phyloP scores from a whole-genome alignment of 2,329 filamentous ascomycete genomes.

The Penicillium sp. region DNA sequence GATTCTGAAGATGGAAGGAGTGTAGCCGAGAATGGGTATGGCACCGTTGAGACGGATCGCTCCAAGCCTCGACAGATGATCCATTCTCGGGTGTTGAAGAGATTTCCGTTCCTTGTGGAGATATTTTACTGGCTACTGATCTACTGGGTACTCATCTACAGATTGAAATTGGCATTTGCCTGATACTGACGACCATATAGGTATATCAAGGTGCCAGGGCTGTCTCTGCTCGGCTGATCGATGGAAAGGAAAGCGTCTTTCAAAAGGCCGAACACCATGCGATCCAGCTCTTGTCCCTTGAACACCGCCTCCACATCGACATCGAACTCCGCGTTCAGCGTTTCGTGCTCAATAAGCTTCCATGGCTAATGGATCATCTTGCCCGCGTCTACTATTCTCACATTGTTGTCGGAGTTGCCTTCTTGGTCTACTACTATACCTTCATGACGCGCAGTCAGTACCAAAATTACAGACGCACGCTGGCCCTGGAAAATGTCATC shows the following conservation, averaged over 20 bases:
- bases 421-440: conserved; percentile 48
- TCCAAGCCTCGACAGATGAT: conserved; percentile 4
- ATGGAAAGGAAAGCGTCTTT: conserved; percentile 38
- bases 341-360: conserved; percentile 35
- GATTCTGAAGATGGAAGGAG: neutral
- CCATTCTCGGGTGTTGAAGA: conserved; percentile 22
- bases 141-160: conserved; percentile 25
- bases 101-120: conserved; percentile 30
- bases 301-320: conserved; percentile 36
- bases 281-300: conserved; percentile 38
- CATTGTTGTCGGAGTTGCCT: conserved; percentile 44
- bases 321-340: conserved; percentile 41
- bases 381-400: conserved; percentile 46
- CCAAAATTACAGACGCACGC: conserved; percentile 43
- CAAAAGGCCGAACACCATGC: conserved; percentile 39
- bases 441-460: conserved; percentile 40
- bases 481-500: conserved; percentile 48
- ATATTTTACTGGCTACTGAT: conserved; percentile 33
- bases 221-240: conserved; percentile 41
- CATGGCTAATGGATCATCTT: conserved; percentile 39
- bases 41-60: neutral
- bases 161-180: neutral
- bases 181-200: conserved; percentile 7
- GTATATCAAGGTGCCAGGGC: conserved; percentile 45
- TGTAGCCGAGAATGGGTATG: neutral